Conservation (phyloP, 441 rosid genomes). For the Adansonia madagascariensis region DNA sequence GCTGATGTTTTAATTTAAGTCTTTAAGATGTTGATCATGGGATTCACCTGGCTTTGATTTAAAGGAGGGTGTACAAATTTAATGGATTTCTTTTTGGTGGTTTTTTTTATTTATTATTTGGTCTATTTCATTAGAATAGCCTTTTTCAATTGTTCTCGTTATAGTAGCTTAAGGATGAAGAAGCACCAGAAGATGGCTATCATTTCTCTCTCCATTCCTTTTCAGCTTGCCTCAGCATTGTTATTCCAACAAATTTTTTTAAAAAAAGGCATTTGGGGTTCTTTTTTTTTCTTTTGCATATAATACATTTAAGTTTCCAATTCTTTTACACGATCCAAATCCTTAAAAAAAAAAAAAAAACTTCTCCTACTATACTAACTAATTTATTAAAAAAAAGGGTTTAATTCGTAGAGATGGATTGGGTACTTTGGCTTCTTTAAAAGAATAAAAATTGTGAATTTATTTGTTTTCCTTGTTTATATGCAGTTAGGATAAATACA, state of each 20-base stretch:
- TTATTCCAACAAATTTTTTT: conserved; percentile 17
- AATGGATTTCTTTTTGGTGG: conserved; percentile 24
- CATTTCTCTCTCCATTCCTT: conserved; percentile 12
- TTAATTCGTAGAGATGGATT: too few relatives aligned
- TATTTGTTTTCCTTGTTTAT: too few relatives aligned
- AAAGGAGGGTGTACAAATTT: conserved; percentile 55
- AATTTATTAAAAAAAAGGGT: too few relatives aligned
- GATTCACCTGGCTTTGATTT: conserved; percentile 40
- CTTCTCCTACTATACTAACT: neutral
- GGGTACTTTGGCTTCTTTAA: too few relatives aligned
- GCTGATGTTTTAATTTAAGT: conserved; percentile 29
- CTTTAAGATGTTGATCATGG: conserved; percentile 29
- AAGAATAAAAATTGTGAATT: too few relatives aligned
- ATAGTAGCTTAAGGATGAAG: conserved; percentile 35
- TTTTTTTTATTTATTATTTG: neutral
- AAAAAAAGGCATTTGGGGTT: neutral
- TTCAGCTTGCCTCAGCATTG: conserved; percentile 33
- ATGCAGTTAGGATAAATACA: too few relatives aligned
- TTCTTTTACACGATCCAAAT: conserved; percentile 5
- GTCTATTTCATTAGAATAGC: neutral
- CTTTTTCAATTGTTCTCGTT: conserved; percentile 5
- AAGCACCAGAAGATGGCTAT: conserved; percentile 23
- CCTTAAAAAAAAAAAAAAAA: neutral
- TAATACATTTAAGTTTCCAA: conserved; percentile 14
- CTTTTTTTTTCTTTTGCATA: neutral